Percentiles rank a stretch among this genome's conserved stretches.
These are phyloP conservation scores for Starmerella ratchasimensis DNA, from an alignment of 805 yeast species.

Conservation along the genomic window DNA sequence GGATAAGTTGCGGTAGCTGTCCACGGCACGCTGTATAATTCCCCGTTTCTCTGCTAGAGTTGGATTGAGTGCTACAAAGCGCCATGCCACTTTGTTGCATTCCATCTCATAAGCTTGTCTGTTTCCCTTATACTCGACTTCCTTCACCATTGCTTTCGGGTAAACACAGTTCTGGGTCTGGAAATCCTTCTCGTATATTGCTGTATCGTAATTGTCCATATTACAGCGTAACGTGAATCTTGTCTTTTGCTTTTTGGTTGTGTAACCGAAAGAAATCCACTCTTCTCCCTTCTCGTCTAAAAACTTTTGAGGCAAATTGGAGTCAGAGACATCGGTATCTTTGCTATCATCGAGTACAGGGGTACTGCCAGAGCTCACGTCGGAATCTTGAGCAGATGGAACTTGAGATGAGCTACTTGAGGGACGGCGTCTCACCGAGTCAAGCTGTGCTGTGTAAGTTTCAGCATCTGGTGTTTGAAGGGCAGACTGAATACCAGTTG, in stretches of 20 bases:
- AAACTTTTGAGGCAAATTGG: background rate
- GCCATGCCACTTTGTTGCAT: constrained; percentile 40
- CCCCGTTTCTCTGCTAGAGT: constrained; percentile 34
- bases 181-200: constrained; percentile 26
- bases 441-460: too few species aligned
- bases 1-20: constrained; percentile 38
- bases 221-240: constrained; percentile 27
- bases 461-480: too few species aligned
- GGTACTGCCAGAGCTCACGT: too few species aligned
- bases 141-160: constrained; percentile 35
- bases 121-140: constrained; percentile 33
- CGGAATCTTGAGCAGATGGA: too few species aligned
- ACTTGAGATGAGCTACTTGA: too few species aligned
- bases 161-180: constrained; percentile 33
- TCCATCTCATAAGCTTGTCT: constrained; percentile 35
- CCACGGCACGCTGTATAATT: constrained; percentile 39
- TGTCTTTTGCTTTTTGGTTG: constrained; percentile 23
- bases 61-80: constrained; percentile 33
- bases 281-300: constrained; percentile 13
- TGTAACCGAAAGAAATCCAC: constrained; percentile 27
- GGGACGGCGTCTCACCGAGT: too few species aligned
- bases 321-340: background rate
- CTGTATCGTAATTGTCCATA: constrained; percentile 22
- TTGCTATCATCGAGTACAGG: too few species aligned
- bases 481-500: too few species aligned